Evolutionary conservation across 768 basidiomycete genomes (phyloP).

Genomic region (Dictyophora rubrovolvata): DNA sequence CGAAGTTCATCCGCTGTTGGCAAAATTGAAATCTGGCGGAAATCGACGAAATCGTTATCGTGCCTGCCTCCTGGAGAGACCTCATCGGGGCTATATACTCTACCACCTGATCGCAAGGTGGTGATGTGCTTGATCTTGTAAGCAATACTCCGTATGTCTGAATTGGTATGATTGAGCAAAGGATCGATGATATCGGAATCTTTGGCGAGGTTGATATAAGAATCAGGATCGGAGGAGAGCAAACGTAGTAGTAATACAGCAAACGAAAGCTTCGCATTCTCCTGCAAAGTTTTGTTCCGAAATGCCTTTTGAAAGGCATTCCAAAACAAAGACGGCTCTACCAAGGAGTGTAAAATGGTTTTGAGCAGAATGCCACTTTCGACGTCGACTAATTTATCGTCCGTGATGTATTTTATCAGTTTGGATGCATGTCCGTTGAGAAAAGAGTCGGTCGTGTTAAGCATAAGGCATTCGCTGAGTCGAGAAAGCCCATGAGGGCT

Average conservation of each 20-base stretch:
- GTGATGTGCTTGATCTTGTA: conserved; percentile 33
- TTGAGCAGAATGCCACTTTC: conserved; percentile 34
- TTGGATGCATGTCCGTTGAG: conserved; percentile 31
- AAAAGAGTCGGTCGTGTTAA: conserved; percentile 27
- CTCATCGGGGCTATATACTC: conserved; percentile 16
- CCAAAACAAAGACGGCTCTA: conserved; percentile 47
- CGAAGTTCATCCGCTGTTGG: conserved; percentile 52
- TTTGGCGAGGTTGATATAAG: conserved; percentile 31
- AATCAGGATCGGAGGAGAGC: conserved; percentile 26
- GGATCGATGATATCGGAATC: conserved; percentile 20
- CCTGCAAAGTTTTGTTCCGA: conserved; percentile 12
- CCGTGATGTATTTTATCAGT: conserved; percentile 30
- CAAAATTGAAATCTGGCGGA: conserved; percentile 49
- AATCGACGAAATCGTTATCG: conserved; percentile 57
- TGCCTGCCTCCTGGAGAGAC: conserved; percentile 52
- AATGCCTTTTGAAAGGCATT: conserved; percentile 14
- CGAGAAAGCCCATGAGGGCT: conserved; percentile 27
- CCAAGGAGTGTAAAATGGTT: conserved; percentile 29
- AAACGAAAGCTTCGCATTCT: conserved; percentile 28
- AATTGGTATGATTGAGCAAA: conserved; percentile 18
- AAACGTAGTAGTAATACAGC: conserved; percentile 43
- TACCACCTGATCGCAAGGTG: conserved; percentile 17
- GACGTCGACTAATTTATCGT: conserved; percentile 27
- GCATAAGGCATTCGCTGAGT: conserved; percentile 33
- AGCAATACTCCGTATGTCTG: conserved; percentile 20